Base-by-base conservation (phyloP, 1,139 yeast species). In the Geotrichum australiense region DNA sequence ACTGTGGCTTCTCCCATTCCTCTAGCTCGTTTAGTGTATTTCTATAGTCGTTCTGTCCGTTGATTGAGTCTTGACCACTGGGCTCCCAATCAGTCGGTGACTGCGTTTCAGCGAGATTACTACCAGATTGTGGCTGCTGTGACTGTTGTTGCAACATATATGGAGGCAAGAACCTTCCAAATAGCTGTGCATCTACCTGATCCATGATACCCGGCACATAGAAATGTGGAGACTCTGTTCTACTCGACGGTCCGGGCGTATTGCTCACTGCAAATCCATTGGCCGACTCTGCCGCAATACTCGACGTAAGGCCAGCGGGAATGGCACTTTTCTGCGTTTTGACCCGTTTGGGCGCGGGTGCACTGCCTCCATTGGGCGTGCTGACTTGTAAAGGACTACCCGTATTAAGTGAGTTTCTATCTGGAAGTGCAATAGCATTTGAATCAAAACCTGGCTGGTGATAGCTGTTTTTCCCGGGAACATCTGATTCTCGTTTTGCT, bases 171-270 rank as follows among this genome's bases (percentile, higher is more conserved):
- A 81, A 79, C 39, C 83, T 68, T 0, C 95, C 95, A 65, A 86
- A 85, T 11, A 86, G 71, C 56, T 84, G 91, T 47, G 85, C 75
- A 59, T 86, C 95, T 36, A 85, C 64, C 52, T 80, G 81, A 59
- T 85, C 95, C 69, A 85, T 80, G 15, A 82, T 80, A 4, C 94
- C 93, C 1, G 91, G 86, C 46, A 81, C 70, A 54, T 83, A 83
- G 15, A 39, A 37, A 16, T 44, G 47, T 2, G 47, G 49, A 1
- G 47, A 40, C 28, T 41, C 43, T 3, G 42, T 42, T 23, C 40
- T 29, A n/a, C 30, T 26, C 6, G 5, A 7, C 14, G 40, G 23
- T 6, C 11, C 40, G 5, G 39, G 8, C 6, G 25, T 10, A 12
- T n/a, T 21, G 8, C 14, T n/a, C 12, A 12, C 14, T 10, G 29